Conservation (phyloP, 768 basidiomycete genomes). For the Russula vinacea region DNA sequence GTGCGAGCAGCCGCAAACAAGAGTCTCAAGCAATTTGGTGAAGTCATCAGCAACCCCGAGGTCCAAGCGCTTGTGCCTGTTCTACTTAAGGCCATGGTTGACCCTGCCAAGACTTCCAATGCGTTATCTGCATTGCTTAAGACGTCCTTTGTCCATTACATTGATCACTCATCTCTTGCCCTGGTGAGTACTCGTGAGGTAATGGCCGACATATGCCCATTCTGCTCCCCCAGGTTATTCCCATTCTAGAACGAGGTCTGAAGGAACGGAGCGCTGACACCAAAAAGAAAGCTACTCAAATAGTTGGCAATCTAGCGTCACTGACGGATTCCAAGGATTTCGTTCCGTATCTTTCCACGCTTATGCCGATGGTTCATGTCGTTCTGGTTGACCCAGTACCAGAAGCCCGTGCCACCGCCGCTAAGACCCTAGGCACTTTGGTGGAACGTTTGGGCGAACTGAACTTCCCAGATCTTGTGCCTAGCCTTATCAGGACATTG, state of each 20-base stretch:
- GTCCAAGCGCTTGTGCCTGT: constrained; percentile 86
- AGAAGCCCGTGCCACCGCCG: constrained; percentile 94
- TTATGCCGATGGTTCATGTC: constrained; percentile 86
- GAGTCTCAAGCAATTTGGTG: constrained; percentile 95
- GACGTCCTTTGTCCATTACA: constrained; percentile 96
- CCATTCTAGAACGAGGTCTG: constrained; percentile 90
- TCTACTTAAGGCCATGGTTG: constrained; percentile 91
- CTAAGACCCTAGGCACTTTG: constrained; percentile 93
- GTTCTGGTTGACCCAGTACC: constrained; percentile 97
- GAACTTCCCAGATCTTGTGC: constrained; percentile 94
- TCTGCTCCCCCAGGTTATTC: constrained; percentile 62
- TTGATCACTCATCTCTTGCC: constrained; percentile 94
- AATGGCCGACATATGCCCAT: constrained; percentile 15
- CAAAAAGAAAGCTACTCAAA: constrained; percentile 94
- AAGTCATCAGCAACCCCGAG: constrained; percentile 97
- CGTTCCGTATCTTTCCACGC: constrained; percentile 84
- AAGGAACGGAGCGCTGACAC: constrained; percentile 89
- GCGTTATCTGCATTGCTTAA: constrained; percentile 85
- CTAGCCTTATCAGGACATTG: constrained; percentile 80
- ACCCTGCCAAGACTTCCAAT: constrained; percentile 84
- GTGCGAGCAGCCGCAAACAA: constrained; percentile 90
- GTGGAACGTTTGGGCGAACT: constrained; percentile 93
- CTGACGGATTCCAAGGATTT: constrained; percentile 89
- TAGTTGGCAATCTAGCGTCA: constrained; percentile 94
- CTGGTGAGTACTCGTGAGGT: constrained; percentile 51